Conservation (phyloP, 1,284 basidiomycete species). For the Omphalotus olearius region DNA sequence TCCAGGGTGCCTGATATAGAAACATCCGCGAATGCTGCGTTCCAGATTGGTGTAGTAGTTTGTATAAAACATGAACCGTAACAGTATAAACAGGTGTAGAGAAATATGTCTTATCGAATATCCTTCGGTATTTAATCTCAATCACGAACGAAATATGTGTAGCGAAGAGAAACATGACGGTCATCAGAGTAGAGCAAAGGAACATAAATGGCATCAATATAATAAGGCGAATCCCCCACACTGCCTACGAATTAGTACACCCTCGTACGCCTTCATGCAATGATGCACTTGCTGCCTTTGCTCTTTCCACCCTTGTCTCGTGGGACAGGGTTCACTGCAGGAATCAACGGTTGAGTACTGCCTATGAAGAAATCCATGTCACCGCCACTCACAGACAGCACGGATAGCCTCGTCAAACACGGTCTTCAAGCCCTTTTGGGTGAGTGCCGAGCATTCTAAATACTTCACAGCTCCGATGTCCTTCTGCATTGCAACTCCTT, state of each 20-base stretch:
- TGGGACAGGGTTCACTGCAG: constrained; percentile 70
- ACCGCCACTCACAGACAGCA: constrained; percentile 70
- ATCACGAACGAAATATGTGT: constrained; percentile 21
- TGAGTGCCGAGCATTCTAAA: constrained; percentile 95
- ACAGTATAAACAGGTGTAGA: constrained; percentile 7
- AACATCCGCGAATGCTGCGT: too few relatives aligned
- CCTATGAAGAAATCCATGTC: constrained; percentile 5
- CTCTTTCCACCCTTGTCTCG: constrained; percentile 43
- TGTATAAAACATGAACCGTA: constrained; percentile 3
- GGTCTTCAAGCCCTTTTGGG: constrained; percentile 95
- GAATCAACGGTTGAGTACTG: constrained; percentile 3
- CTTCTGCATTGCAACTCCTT: constrained; percentile 88
- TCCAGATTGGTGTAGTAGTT: too few relatives aligned
- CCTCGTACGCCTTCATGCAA: constrained; percentile 48
- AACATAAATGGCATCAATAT: constrained; percentile 58
- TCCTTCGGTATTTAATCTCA: constrained; percentile 18
- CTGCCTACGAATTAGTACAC: constrained; percentile 1
- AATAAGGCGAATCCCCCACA: constrained; percentile 21
- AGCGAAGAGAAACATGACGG: constrained; percentile 24
- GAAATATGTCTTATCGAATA: background rate
- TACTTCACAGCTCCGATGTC: constrained; percentile 97
- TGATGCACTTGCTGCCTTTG: constrained; percentile 53
- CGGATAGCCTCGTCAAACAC: constrained; percentile 97
- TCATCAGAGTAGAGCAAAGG: constrained; percentile 41
- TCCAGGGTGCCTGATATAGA: too few relatives aligned